Percentiles rank a stretch among this genome's conserved stretches.
phyloP scores from a whole-genome alignment of 2,329 filamentous ascomycete species.

The Penicillium polonicum region DNA sequence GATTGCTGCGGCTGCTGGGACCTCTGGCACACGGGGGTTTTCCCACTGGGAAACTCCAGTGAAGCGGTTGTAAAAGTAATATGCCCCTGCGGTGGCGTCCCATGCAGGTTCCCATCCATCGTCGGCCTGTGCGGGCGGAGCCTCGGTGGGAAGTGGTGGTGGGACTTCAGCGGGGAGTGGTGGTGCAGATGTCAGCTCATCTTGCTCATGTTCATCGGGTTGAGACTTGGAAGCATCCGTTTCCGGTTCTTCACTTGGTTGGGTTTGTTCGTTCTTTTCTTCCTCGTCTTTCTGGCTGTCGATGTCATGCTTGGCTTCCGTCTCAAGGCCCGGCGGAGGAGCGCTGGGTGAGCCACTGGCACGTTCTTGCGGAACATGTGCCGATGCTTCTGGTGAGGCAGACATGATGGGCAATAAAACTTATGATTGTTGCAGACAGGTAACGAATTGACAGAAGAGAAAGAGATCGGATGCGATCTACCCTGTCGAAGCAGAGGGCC shows the following conservation, averaged over 20 bases:
- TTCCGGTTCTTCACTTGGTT: conserved; percentile 48
- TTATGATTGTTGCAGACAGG: background rate
- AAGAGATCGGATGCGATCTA: background rate
- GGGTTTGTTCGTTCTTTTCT: conserved; percentile 5
- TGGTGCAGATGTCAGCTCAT: conserved; percentile 31
- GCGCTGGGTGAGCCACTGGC: conserved; percentile 84
- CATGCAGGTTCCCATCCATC: conserved; percentile 80
- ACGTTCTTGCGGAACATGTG: conserved; percentile 63
- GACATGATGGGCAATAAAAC: conserved; percentile 15
- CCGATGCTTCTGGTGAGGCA: conserved; percentile 4
- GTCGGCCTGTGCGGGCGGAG: conserved; percentile 47
- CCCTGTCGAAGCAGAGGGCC: background rate
- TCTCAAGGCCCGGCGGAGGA: conserved; percentile 81
- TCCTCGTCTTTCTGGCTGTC: conserved; percentile 15
- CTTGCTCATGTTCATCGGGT: conserved; percentile 21
- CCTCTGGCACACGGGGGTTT: conserved; percentile 70
- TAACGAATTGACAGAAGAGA: background rate
- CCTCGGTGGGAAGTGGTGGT: conserved; percentile 54
- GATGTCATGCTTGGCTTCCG: conserved; percentile 44
- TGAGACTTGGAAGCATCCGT: conserved; percentile 14
- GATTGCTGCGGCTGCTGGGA: background rate
- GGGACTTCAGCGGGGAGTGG: conserved; percentile 46
- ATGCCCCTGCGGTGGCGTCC: conserved; percentile 67
- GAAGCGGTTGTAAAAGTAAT: conserved; percentile 82
- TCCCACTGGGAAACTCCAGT: conserved; percentile 78